Conservation (phyloP, 2,329 filamentous ascomycete genomes). For the Dactylellina leptospora region DNA sequence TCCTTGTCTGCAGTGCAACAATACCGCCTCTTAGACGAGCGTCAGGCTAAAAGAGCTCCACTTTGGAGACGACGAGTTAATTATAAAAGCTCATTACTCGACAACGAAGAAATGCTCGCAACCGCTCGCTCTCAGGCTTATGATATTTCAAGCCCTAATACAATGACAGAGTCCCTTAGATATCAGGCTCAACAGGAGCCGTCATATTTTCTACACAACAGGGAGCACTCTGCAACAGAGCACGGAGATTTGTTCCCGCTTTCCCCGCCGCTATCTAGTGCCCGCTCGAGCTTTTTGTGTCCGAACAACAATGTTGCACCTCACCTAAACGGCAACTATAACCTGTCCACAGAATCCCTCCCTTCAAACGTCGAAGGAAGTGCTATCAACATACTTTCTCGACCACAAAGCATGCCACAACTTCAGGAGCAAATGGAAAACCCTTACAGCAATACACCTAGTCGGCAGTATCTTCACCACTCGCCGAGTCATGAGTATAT, state of each 20-base stretch:
- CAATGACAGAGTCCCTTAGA: slow-evolving; percentile 47
- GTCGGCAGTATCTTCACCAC: slow-evolving; percentile 38
- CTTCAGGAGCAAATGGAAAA: slow-evolving; percentile 53
- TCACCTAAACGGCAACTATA: slow-evolving; percentile 53
- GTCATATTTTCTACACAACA: slow-evolving; percentile 47
- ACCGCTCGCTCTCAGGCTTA: slow-evolving; percentile 46
- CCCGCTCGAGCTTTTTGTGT: slow-evolving; percentile 53
- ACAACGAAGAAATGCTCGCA: slow-evolving; percentile 53
- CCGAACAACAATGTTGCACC: slow-evolving; percentile 53
- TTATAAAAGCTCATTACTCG: slow-evolving; percentile 52
- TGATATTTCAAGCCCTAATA: slow-evolving; percentile 36
- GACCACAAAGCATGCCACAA: slow-evolving; percentile 51
- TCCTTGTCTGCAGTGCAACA: slow-evolving; percentile 51
- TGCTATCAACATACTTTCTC: slow-evolving; percentile 49
- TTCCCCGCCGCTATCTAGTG: slow-evolving; percentile 54
- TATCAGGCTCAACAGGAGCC: slow-evolving; percentile 46
- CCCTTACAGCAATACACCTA: slow-evolving; percentile 29
- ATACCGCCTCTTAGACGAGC: slow-evolving; percentile 53
- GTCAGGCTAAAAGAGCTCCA: slow-evolving; percentile 52
- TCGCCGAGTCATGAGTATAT: slow-evolving; percentile 47
- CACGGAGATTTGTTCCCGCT: slow-evolving; percentile 53
- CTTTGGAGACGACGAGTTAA: slow-evolving; percentile 53
- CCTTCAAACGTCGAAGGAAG: slow-evolving; percentile 50
- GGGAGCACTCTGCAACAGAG: slow-evolving; percentile 45
- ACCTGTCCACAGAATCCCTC: slow-evolving; percentile 53